Conservation (phyloP, 768 basidiomycete genomes). For the Lepiota venenata region DNA sequence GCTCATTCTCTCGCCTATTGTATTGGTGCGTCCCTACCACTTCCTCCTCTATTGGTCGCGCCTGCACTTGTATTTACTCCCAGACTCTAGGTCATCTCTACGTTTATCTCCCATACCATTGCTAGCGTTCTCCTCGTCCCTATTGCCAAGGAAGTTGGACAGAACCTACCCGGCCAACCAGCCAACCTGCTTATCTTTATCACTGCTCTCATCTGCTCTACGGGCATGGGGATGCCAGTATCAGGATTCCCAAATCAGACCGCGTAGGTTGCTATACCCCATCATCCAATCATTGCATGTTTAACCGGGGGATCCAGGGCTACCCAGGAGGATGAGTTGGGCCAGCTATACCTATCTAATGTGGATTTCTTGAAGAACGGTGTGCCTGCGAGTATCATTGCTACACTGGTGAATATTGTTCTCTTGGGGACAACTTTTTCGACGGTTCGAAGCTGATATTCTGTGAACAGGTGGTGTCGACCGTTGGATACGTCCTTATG, state of each 20-base stretch:
- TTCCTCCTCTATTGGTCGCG: constrained; percentile 2
- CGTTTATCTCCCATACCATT: constrained; percentile 97
- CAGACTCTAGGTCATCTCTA: constrained; percentile 66
- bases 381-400: constrained; percentile 90
- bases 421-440: background rate
- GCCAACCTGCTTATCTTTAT: constrained; percentile 88
- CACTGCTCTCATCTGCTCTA: constrained; percentile 88
- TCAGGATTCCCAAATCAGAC: constrained; percentile 99
- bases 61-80: constrained; percentile 27
- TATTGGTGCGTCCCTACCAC: constrained; percentile 50
- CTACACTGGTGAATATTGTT: constrained; percentile 59
- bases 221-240: constrained; percentile 98
- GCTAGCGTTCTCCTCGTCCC: constrained; percentile 96
- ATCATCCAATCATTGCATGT: constrained; percentile 15
- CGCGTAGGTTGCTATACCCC: constrained; percentile 56
- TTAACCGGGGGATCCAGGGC: constrained; percentile 42
- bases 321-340: constrained; percentile 93
- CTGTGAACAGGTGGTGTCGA: constrained; percentile 67
- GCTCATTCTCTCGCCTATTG: constrained; percentile 62
- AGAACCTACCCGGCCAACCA: constrained; percentile 66
- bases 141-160: constrained; percentile 88
- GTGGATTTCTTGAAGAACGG: constrained; percentile 93
- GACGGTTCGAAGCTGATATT: constrained; percentile 8
- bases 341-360: constrained; percentile 81
- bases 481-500: constrained; percentile 81